Evolutionary conservation across 805 yeast species (phyloP).

Genomic region (Suhomyces emberorum): DNA sequence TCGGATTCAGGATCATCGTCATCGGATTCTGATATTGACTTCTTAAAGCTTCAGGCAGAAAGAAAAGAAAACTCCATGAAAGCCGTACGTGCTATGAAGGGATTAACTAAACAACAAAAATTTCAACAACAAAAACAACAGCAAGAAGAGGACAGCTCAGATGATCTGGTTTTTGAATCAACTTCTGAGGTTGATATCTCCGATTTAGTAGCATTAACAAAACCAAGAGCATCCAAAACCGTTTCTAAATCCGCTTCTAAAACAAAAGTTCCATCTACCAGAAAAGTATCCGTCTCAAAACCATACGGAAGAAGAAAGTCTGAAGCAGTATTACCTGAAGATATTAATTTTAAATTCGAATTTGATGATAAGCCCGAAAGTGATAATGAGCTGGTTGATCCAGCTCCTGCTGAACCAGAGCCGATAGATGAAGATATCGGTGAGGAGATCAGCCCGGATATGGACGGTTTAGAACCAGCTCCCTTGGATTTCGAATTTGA

Average conservation of each 20-base stretch:
- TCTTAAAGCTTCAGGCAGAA: conserved; percentile 68
- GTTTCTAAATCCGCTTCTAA: not conserved
- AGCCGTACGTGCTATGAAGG: conserved; percentile 36
- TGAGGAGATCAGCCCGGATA: conserved; percentile 39
- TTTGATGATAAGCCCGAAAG: conserved; percentile 32
- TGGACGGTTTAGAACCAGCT: not conserved
- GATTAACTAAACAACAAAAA: conserved; percentile 13
- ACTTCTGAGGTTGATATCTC: conserved; percentile 7
- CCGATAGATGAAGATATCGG: conserved; percentile 59
- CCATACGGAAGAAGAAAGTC: conserved; percentile 34
- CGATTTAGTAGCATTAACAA: conserved; percentile 8
- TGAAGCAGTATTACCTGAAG: conserved; percentile 41
- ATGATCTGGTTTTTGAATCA: conserved; percentile 7
- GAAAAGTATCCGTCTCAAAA: conserved; percentile 6
- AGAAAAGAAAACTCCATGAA: conserved; percentile 56
- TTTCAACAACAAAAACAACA: not conserved
- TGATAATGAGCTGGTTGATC: conserved; percentile 11
- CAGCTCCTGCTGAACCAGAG: conserved; percentile 6
- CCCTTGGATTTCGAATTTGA: conserved; percentile 29
- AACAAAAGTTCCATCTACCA: conserved; percentile 6
- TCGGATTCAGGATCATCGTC: conserved; percentile 37
- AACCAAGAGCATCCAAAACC: not conserved
- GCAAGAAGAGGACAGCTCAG: not conserved
- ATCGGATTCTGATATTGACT: conserved; percentile 68
- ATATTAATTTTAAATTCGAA: conserved; percentile 40